Evolutionary conservation across 2,329 filamentous ascomycete genomes (phyloP).

Genomic region (Aspergillus bombycis): DNA sequence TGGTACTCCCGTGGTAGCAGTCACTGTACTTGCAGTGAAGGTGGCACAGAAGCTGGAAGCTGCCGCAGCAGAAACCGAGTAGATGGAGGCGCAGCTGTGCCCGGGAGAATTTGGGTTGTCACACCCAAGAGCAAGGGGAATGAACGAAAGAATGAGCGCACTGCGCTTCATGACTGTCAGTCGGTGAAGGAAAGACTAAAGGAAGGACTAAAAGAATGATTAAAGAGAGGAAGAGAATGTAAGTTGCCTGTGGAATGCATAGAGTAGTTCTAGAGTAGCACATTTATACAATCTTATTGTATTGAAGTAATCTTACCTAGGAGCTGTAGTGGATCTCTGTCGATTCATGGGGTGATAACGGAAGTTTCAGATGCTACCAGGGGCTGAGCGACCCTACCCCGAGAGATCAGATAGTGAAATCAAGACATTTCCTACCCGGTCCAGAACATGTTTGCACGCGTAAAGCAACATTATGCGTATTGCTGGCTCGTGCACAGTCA

Average conservation of each 20-base stretch:
- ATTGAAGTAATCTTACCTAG: background rate
- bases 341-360: background rate
- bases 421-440: background rate
- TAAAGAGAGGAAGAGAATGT: background rate
- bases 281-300: background rate
- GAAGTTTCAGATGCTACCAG: background rate
- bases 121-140: conserved; percentile 27
- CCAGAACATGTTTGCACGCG: background rate
- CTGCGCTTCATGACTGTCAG: conserved; percentile 28
- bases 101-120: conserved; percentile 15
- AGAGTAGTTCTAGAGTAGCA: background rate
- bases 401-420: background rate
- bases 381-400: background rate
- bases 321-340: background rate
- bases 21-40: conserved; percentile 27
- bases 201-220: conserved; percentile 4
- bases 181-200: conserved; percentile 14
- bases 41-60: conserved; percentile 29
- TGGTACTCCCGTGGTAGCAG: conserved; percentile 26
- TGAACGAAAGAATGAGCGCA: conserved; percentile 26
- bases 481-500: background rate
- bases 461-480: background rate
- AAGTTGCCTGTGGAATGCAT: background rate
- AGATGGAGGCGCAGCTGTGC: conserved; percentile 25
- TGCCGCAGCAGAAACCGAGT: conserved; percentile 25